Percentiles rank a stretch among this genome's conserved stretches.
phyloP scores from a whole-genome alignment of 2,329 filamentous ascomycete genomes.

The Ophiostoma sp. region DNA sequence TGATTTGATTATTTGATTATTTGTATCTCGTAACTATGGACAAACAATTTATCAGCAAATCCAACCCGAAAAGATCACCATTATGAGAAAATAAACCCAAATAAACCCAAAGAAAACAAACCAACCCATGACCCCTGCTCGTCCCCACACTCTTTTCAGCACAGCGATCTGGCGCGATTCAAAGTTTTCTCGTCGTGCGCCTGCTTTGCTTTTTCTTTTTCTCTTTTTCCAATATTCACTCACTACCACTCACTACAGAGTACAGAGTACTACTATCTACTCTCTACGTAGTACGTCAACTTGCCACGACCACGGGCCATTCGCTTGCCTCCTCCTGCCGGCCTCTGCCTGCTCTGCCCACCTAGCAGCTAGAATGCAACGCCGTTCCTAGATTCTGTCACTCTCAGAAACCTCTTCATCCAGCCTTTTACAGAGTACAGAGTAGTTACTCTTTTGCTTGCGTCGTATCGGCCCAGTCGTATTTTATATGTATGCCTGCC shows the following conservation, averaged over 20 bases:
- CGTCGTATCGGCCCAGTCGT: slow-evolving; percentile 2
- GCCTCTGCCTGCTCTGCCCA: not conserved
- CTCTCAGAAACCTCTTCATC: not conserved
- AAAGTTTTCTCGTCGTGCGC: not conserved
- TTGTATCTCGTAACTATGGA: too few relatives aligned
- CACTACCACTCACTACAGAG: not conserved
- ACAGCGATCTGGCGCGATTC: slow-evolving; percentile 9
- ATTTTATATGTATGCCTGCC: not conserved
- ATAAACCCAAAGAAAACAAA: not conserved
- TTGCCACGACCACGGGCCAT: not conserved
- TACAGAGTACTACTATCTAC: too few relatives aligned
- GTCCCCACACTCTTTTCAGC: slow-evolving; percentile 9
- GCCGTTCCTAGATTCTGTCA: slow-evolving; percentile 7
- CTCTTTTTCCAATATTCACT: not conserved
- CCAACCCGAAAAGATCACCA: not conserved
- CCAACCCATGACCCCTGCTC: slow-evolving; percentile 2
- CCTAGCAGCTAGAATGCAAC: not conserved
- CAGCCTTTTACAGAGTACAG: not conserved
- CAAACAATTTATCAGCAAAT: too few relatives aligned
- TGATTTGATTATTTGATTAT: not conserved
- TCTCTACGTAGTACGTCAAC: not conserved
- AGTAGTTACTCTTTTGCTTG: not conserved
- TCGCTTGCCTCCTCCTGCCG: not conserved
- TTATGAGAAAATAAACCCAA: not conserved
- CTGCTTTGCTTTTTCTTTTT: not conserved